Evolutionary conservation across 2,329 filamentous ascomycete genomes (phyloP).

Genomic region (Fusarium neocosmosporiellum): DNA sequence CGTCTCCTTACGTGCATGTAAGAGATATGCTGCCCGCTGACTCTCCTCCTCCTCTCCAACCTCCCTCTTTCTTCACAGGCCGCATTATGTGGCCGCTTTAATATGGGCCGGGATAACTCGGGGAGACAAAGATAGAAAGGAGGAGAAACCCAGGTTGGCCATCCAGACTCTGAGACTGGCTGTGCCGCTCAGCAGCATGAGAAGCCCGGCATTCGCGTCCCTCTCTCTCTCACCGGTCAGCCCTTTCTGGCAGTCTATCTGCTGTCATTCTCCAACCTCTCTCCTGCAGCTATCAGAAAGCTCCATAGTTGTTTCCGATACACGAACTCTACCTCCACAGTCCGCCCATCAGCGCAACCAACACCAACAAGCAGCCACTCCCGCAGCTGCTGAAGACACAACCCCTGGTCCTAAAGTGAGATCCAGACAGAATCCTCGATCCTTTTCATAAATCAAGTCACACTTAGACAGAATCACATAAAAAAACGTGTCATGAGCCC

Average conservation of each 20-base stretch:
- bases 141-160: background rate
- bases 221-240: background rate
- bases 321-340: constrained; percentile 24
- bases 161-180: background rate
- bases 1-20: constrained; percentile 8
- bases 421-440: background rate
- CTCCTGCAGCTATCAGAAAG: background rate
- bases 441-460: background rate
- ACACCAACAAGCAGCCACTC: constrained; percentile 38
- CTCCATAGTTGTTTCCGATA: constrained; percentile 20
- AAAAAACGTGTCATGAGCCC: background rate
- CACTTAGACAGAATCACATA: background rate
- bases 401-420: background rate
- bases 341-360: constrained; percentile 1
- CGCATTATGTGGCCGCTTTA: constrained; percentile 10
- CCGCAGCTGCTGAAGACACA: constrained; percentile 2
- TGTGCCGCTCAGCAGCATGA: background rate
- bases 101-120: constrained; percentile 20
- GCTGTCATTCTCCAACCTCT: background rate
- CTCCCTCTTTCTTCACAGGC: constrained; percentile 6
- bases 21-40: constrained; percentile 2
- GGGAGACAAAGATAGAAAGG: constrained; percentile 8
- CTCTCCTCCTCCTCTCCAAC: constrained; percentile 5
- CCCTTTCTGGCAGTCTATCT: background rate
- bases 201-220: constrained; percentile 5